A percentile compares a stretch with the other conserved stretches of the same genome.
Conservation (phyloP, 179 eudicot genomes). For the Carnegiea gigantea region DNA sequence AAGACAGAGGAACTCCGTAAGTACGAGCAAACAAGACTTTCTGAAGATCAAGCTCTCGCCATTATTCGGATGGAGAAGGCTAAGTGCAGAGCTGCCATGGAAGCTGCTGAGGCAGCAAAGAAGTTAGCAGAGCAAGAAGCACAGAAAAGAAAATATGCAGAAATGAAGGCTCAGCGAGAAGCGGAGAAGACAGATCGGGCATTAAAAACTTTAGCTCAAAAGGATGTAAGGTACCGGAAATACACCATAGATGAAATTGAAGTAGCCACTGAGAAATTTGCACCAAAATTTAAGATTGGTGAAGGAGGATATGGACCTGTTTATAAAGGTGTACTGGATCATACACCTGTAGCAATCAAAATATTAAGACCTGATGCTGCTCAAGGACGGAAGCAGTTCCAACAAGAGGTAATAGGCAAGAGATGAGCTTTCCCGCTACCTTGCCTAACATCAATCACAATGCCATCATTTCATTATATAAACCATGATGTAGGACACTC, state of each 20-base stretch:
- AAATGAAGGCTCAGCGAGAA: constrained; percentile 41
- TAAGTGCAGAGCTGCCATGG: constrained; percentile 43
- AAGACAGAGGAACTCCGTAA: constrained; percentile 34
- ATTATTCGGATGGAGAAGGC: constrained; percentile 45
- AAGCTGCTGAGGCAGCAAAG: constrained; percentile 50
- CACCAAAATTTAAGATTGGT: constrained; percentile 32
- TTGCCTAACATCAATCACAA: too few relatives aligned
- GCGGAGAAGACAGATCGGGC: constrained; percentile 37
- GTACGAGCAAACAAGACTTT: constrained; percentile 28
- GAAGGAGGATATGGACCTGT: constrained; percentile 62
- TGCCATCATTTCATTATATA: neutral
- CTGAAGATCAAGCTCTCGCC: constrained; percentile 35
- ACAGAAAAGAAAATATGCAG: constrained; percentile 38
- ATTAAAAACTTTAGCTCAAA: constrained; percentile 26
- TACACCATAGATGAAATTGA: constrained; percentile 48
- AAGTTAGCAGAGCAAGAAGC: constrained; percentile 43
- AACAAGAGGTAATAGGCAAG: constrained; percentile 55
- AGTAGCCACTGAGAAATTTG: constrained; percentile 37
- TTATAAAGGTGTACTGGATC: constrained; percentile 41
- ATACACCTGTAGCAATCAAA: constrained; percentile 52
- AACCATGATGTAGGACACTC: too few relatives aligned
- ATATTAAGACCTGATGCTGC: constrained; percentile 51
- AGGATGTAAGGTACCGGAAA: constrained; percentile 38
- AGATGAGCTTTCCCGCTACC: too few relatives aligned
- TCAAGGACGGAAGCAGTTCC: constrained; percentile 51